phyloP scores from a whole-genome alignment of 257 asterid species.

The Rehmannia glutinosa region DNA sequence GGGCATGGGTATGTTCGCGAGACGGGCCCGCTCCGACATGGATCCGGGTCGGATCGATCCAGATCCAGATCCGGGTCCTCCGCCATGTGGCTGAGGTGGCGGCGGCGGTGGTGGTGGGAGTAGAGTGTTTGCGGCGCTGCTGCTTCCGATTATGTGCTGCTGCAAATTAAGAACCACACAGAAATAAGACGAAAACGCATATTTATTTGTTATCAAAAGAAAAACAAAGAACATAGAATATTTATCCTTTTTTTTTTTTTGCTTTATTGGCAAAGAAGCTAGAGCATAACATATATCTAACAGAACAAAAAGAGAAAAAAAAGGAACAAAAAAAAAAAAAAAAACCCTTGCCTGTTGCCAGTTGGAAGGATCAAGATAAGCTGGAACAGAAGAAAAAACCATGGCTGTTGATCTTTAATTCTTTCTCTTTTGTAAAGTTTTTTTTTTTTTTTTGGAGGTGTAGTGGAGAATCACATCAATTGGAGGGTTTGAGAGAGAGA shows the following conservation, averaged over 20 bases:
- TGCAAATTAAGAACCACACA: slow-evolving; percentile 8
- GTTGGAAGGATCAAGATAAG: slow-evolving; percentile 57
- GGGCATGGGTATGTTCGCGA: slow-evolving; percentile 80
- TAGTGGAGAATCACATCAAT: slow-evolving; percentile 53
- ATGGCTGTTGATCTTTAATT: slow-evolving; percentile 36
- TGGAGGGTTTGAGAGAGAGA: slow-evolving; percentile 9
- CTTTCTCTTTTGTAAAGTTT: slow-evolving; percentile 41
- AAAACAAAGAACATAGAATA: slow-evolving; percentile 33
- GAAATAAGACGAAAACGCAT: slow-evolving; percentile 20
- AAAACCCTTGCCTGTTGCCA: slow-evolving; percentile 46
- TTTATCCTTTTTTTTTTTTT: slow-evolving; percentile 33
- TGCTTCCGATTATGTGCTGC: slow-evolving; percentile 29
- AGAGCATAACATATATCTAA: slow-evolving; percentile 1
- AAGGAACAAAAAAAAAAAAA: background rate
- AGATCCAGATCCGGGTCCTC: slow-evolving; percentile 21
- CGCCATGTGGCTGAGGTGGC: slow-evolving; percentile 36
- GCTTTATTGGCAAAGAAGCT: slow-evolving; percentile 54
- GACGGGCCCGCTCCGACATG: slow-evolving; percentile 84
- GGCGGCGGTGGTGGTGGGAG: slow-evolving; percentile 28
- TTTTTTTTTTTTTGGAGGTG: slow-evolving; percentile 19
- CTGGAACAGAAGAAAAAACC: slow-evolving; percentile 58
- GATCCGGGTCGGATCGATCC: slow-evolving; percentile 70
- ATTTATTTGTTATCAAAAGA: slow-evolving; percentile 27
- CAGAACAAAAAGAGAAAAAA: background rate
- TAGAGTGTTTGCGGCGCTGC: slow-evolving; percentile 26